phyloP scores from a whole-genome alignment of 192 early-diverging fungal species.

The Chytriomyces sp. region DNA sequence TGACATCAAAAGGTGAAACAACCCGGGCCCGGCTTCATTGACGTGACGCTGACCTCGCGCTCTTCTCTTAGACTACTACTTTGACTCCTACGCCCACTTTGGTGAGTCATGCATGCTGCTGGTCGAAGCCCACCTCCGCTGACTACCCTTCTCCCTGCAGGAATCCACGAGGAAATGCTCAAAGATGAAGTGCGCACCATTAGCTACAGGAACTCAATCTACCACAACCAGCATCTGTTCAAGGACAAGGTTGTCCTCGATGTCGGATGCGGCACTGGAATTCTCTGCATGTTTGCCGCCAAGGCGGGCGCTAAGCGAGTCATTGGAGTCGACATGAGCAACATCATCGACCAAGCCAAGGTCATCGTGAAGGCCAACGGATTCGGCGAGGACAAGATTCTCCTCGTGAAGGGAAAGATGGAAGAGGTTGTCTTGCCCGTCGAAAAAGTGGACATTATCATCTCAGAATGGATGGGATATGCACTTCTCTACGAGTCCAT shows the following conservation, averaged over 20 bases:
- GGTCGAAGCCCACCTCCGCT: not conserved
- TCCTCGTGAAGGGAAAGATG: constrained; percentile 94
- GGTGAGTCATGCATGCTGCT: constrained; percentile 55
- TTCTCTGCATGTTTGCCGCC: constrained; percentile 99
- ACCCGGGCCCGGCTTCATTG: not conserved
- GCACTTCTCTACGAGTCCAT: constrained; percentile 98
- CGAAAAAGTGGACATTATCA: constrained; percentile 97
- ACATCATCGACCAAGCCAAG: constrained; percentile 95
- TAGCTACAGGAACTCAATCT: constrained; percentile 91
- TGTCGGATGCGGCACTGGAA: constrained; percentile 99
- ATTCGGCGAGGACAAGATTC: constrained; percentile 78
- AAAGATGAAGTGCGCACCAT: constrained; percentile 97
- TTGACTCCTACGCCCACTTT: constrained; percentile 98
- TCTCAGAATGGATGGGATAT: constrained; percentile 99
- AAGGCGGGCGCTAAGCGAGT: constrained; percentile 95
- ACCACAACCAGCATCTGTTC: constrained; percentile 95
- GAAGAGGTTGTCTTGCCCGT: constrained; percentile 95
- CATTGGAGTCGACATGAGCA: constrained; percentile 96
- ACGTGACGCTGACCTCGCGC: not conserved
- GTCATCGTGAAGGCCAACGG: constrained; percentile 95
- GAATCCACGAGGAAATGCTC: constrained; percentile 95
- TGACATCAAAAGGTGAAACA: constrained; percentile 9
- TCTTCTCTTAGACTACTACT: constrained; percentile 75
- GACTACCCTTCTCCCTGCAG: constrained; percentile 30
- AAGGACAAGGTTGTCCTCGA: constrained; percentile 97